These are phyloP conservation scores for Coemansia aciculifera DNA, from an alignment of 192 early-diverging fungal species.

Conservation along the genomic window DNA sequence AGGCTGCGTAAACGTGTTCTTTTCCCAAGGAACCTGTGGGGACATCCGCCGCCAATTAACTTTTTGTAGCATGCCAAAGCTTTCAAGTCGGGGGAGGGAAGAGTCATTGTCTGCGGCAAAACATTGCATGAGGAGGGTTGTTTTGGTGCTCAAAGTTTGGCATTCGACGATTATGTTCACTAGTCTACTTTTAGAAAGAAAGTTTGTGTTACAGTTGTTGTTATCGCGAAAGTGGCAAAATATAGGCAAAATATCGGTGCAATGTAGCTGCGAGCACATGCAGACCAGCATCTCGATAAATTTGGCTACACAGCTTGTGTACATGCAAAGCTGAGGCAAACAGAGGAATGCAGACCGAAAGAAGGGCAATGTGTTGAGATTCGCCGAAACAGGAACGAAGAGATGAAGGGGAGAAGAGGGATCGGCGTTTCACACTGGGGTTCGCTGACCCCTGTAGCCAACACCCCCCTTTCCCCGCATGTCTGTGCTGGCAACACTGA, in stretches of 20 bases:
- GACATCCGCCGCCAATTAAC: not conserved
- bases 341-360: not conserved
- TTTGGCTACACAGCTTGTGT: constrained; percentile 1
- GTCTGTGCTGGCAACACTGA: not conserved
- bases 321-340: not conserved
- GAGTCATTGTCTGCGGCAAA: constrained; percentile 7
- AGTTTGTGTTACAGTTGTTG: constrained; percentile 3
- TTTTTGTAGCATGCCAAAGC: not conserved
- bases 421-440: constrained; percentile 4
- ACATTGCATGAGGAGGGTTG: constrained; percentile 1
- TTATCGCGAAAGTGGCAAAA: not conserved
- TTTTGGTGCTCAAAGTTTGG: constrained; percentile 2
- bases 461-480: constrained; percentile 9
- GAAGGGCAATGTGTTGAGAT: not conserved
- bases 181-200: constrained; percentile 1
- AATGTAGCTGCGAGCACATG: constrained; percentile 2
- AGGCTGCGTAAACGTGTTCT: not conserved
- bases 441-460: not conserved
- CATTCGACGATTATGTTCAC: not conserved
- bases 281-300: not conserved
- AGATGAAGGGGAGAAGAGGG: constrained; percentile 1
- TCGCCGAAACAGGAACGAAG: constrained; percentile 9
- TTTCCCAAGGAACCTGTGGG: not conserved
- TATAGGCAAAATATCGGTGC: not conserved
- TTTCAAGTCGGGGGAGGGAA: not conserved